Evolutionary conservation across 2,329 filamentous ascomycete species (phyloP).

Genomic region (Aureobasidium sp.): DNA sequence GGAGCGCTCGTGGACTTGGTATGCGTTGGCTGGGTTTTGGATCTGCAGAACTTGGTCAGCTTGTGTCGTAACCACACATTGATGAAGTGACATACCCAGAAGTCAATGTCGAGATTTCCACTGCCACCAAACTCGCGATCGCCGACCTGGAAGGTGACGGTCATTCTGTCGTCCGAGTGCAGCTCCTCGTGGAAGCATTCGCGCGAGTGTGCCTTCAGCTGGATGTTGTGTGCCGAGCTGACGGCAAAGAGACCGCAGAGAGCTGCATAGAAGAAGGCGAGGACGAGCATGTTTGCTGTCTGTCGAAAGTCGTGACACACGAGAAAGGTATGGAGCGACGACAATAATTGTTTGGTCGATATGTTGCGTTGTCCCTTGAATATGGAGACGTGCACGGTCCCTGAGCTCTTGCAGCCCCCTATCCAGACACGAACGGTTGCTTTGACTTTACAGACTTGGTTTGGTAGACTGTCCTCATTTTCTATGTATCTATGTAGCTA

Average conservation of each 20-base stretch:
- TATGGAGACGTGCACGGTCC: background rate
- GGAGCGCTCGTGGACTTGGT: slow-evolving; percentile 70
- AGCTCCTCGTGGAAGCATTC: slow-evolving; percentile 97
- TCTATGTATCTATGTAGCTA: background rate
- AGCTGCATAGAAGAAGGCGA: slow-evolving; percentile 30
- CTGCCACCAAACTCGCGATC: slow-evolving; percentile 92
- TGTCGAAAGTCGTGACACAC: background rate
- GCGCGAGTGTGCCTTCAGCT: slow-evolving; percentile 81
- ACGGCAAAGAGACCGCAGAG: slow-evolving; percentile 53
- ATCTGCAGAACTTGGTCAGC: slow-evolving; percentile 43
- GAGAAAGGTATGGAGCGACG: background rate
- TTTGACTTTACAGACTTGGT: background rate
- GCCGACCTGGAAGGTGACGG: slow-evolving; percentile 91
- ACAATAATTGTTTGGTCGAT: slow-evolving; percentile 1
- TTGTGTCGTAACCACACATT: background rate
- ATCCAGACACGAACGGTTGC: background rate
- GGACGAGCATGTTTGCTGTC: slow-evolving; percentile 21
- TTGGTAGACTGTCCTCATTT: too few relatives aligned
- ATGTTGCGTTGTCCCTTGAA: slow-evolving; percentile 9
- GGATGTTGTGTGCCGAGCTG: slow-evolving; percentile 83
- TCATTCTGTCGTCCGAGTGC: slow-evolving; percentile 95
- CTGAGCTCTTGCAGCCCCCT: background rate
- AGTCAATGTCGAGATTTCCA: slow-evolving; percentile 93
- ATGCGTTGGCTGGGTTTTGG: slow-evolving; percentile 64
- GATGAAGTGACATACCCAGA: slow-evolving; percentile 62